Conservation (phyloP, 306 rosid species). For the Cucumis melo region DNA sequence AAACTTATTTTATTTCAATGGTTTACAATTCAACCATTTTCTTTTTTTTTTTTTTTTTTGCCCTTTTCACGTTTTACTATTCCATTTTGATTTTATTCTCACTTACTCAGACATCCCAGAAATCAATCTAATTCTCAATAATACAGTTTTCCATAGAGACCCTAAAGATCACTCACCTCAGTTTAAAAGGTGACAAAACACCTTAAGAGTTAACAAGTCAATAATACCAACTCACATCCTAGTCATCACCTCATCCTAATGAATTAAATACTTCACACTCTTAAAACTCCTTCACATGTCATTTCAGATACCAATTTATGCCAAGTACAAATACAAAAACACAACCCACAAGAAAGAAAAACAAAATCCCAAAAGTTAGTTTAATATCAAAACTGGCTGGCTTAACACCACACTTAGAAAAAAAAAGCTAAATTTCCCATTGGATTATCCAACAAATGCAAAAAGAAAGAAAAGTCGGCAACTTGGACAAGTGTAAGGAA, state of each 20-base stretch:
- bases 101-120: too few relatives aligned
- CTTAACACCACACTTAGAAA: neutral
- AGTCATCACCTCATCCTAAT: neutral
- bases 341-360: neutral
- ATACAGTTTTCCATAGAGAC: too few relatives aligned
- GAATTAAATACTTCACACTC: neutral
- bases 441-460: neutral
- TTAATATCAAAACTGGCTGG: neutral
- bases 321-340: neutral
- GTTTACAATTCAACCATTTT: too few relatives aligned
- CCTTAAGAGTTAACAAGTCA: neutral
- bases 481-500: neutral
- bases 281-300: neutral
- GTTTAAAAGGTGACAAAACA: too few relatives aligned
- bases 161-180: too few relatives aligned
- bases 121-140: too few relatives aligned
- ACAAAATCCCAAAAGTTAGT: neutral
- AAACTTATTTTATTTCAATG: too few relatives aligned
- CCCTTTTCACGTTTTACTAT: too few relatives aligned
- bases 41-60: too few relatives aligned
- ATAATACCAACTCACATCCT: neutral
- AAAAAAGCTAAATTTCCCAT: neutral
- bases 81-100: too few relatives aligned
- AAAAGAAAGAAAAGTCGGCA: neutral
- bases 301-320: neutral